These are phyloP conservation scores for Senna tora DNA, from an alignment of 306 rosid species.

Conservation along the genomic window DNA sequence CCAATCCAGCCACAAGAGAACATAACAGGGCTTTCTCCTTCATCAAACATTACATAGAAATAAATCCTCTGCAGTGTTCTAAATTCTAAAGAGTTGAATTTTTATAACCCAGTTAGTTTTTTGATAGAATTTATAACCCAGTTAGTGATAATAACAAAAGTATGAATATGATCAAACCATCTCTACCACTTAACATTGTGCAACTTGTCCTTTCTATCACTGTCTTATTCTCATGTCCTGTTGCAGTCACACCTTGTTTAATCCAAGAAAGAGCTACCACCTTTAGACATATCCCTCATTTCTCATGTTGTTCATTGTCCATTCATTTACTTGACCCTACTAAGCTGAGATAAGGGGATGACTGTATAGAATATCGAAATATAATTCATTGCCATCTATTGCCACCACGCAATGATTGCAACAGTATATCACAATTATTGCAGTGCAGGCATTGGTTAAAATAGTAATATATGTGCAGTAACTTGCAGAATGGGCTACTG, in stretches of 20 bases:
- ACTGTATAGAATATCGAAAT: constrained; percentile 28
- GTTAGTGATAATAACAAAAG: constrained; percentile 3
- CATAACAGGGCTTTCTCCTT: constrained; percentile 4
- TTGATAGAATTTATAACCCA: constrained; percentile 5
- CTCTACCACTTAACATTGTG: not conserved
- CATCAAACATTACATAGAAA: constrained; percentile 10
- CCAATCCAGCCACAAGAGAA: not conserved
- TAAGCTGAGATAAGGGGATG: constrained; percentile 12
- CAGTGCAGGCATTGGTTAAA: constrained; percentile 25
- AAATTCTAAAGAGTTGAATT: constrained; percentile 26
- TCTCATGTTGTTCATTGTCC: constrained; percentile 27
- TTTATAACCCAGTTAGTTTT: constrained; percentile 6
- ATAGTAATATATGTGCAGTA: constrained; percentile 13
- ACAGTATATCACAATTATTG: constrained; percentile 23
- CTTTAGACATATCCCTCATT: constrained; percentile 25
- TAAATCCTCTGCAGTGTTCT: not conserved
- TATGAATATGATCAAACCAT: constrained; percentile 25
- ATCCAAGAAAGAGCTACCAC: constrained; percentile 6
- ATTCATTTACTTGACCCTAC: constrained; percentile 22
- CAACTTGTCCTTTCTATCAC: constrained; percentile 4
- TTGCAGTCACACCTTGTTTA: not conserved
- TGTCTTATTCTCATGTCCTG: not conserved
- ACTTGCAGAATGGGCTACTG: constrained; percentile 1
- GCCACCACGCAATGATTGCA: constrained; percentile 22
- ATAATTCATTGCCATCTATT: constrained; percentile 21